Base-by-base conservation (phyloP, 129 eudicot species). In the Tagetes erecta region DNA sequence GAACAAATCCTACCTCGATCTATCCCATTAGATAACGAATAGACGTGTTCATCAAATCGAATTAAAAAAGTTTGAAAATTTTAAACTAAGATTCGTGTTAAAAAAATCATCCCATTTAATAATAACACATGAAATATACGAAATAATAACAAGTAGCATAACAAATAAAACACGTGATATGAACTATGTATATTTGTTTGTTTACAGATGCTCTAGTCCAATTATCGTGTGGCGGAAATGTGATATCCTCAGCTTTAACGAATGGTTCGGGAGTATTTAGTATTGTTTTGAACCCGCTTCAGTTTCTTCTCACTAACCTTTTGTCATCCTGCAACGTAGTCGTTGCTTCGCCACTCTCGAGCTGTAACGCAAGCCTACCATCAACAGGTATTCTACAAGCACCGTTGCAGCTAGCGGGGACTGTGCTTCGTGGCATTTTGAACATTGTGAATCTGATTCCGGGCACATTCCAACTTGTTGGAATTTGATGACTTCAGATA, bases 191-290 rank as follows among this genome's bases (percentile, higher is more conserved):
- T 3, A 35, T 34, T 11, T 34, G 11, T 1, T 51, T 59, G 46
- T 40, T 42, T 40, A 57, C 70, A 79, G 78, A 79, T 64, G 83
- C 83, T 14, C 58, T 72, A 13, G 74, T 79, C 20, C 69, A 72
- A 72, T 30, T 79, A 45, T 34, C 68, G 3, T 79, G 83, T 72
- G 78, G 83, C 27, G 78, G 78, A 46, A 79, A 79, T 65, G 78
- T 72, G 50, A 44, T 79, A 52, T 38, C 78, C 5, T 71, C 82
- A 1, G 42, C 68, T 60, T 0, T 79, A 14, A 79, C 82, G 12
- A 64, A 79, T 10, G 51, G 45, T 35, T 3, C 40, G 0, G 82
- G 82, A 64, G 34, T 11, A 27, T 79, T 71, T 30, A 79, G n/a
- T 20, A 64, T 71, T 1, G 1, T 64, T 41, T 13, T 79, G 11